These are phyloP conservation scores for Tolypocladium inflatum DNA, from an alignment of 2,329 filamentous ascomycete species.

Conservation along the genomic window DNA sequence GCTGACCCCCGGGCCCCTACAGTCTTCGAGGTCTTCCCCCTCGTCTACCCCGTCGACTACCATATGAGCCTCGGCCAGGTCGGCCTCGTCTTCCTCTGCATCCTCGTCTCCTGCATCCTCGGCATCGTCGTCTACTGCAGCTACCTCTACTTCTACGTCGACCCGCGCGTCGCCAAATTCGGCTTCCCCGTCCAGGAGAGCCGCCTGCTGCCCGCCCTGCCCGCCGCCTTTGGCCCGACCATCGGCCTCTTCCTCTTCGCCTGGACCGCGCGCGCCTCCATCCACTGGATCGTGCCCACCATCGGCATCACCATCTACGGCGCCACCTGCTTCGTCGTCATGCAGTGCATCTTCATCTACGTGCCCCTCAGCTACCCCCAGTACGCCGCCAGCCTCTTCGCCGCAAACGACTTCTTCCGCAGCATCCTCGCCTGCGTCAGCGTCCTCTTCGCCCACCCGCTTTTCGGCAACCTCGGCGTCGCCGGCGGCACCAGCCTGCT, in stretches of 20 bases:
- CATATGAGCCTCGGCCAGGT: slow-evolving; percentile 47
- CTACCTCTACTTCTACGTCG: slow-evolving; percentile 43
- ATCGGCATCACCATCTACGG: slow-evolving; percentile 49
- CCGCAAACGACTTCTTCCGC: slow-evolving; percentile 51
- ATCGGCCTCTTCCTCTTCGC: slow-evolving; percentile 53
- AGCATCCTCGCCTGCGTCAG: slow-evolving; percentile 49
- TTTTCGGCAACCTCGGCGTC: slow-evolving; percentile 51
- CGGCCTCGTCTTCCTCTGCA: slow-evolving; percentile 51
- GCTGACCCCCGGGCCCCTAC: not conserved
- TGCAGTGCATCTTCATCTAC: slow-evolving; percentile 53
- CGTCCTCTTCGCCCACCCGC: slow-evolving; percentile 49
- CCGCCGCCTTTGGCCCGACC: slow-evolving; percentile 41
- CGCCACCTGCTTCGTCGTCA: slow-evolving; percentile 40
- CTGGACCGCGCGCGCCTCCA: slow-evolving; percentile 41
- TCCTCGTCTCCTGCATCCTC: slow-evolving; percentile 47
- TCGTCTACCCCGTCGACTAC: slow-evolving; percentile 52
- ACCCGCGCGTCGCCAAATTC: slow-evolving; percentile 36
- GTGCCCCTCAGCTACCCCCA: slow-evolving; percentile 45
- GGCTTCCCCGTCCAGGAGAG: slow-evolving; percentile 43
- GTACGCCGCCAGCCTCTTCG: slow-evolving; percentile 50
- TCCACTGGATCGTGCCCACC: slow-evolving; percentile 46
- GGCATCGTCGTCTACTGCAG: slow-evolving; percentile 37
- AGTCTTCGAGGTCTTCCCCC: slow-evolving; percentile 56
- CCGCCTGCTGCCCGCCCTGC: slow-evolving; percentile 46
- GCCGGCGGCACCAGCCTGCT: slow-evolving; percentile 47